A percentile compares a stretch with the other conserved stretches of the same genome.
These are phyloP conservation scores for Nymphaea colorata DNA, from an alignment of 164 flowering plant species.

Conservation along the genomic window DNA sequence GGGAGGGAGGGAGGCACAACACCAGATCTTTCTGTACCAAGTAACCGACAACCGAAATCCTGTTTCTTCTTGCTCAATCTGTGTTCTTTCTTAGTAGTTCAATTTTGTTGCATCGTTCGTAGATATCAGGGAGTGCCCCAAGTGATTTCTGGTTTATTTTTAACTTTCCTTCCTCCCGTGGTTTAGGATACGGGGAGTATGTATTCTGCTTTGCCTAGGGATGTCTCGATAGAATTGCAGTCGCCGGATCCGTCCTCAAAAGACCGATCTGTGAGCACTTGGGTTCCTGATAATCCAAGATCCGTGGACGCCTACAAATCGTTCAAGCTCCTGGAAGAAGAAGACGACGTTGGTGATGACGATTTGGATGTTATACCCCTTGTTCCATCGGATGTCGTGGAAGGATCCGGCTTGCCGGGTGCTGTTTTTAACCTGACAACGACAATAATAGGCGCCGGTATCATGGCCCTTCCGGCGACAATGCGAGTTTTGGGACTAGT, in stretches of 20 bases:
- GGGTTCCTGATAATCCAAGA: neutral
- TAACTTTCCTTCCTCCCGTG: neutral
- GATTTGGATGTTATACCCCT: slow-evolving; percentile 36
- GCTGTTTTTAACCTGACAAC: slow-evolving; percentile 93
- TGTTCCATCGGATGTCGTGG: slow-evolving; percentile 13
- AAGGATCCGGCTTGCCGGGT: slow-evolving; percentile 55
- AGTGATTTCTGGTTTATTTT: neutral
- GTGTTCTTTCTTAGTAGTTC: too few species aligned
- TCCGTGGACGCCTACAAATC: neutral
- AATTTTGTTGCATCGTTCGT: too few species aligned
- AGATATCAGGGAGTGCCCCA: too few species aligned
- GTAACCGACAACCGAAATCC: too few species aligned
- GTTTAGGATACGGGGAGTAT: slow-evolving; percentile 34
- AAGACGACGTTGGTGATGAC: slow-evolving; percentile 1
- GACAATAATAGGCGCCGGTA: slow-evolving; percentile 87
- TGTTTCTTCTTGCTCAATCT: too few species aligned
- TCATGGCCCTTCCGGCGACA: slow-evolving; percentile 96
- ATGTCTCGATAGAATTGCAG: slow-evolving; percentile 36
- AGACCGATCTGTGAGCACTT: neutral
- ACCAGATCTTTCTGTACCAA: neutral
- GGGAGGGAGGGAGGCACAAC: neutral
- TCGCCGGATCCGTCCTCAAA: slow-evolving; percentile 7
- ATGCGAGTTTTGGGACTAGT: slow-evolving; percentile 88
- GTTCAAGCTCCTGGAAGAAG: neutral
- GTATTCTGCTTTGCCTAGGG: slow-evolving; percentile 40